These are phyloP conservation scores for Kodamaea kakaduensis DNA, from an alignment of 805 yeast species.

Conservation along the genomic window DNA sequence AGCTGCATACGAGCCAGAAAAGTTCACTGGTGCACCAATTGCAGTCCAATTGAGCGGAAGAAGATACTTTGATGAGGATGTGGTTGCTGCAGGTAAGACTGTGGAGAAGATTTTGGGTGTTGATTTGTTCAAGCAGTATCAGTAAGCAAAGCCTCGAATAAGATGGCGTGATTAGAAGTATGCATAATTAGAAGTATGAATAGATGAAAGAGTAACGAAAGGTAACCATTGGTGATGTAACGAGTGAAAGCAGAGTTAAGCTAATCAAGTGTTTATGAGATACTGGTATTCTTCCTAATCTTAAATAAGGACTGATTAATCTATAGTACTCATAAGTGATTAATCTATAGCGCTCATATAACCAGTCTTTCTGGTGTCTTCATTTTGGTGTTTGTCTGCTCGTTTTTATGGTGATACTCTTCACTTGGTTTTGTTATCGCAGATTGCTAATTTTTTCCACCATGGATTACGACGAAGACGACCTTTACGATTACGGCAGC, in stretches of 20 bases:
- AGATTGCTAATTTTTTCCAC: not conserved
- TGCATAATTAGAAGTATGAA: too few species aligned
- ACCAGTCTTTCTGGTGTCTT: too few species aligned
- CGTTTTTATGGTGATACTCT: too few species aligned
- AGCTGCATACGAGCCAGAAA: constrained; percentile 43
- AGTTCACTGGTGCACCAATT: constrained; percentile 51
- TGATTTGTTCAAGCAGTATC: constrained; percentile 22
- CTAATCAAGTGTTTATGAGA: not conserved
- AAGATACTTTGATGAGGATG: constrained; percentile 56
- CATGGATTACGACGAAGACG: constrained; percentile 21
- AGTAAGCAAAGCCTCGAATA: too few species aligned
- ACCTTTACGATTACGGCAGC: constrained; percentile 23
- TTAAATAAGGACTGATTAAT: constrained; percentile 1
- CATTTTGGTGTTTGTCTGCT: too few species aligned
- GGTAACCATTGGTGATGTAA: not conserved
- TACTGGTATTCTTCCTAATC: not conserved
- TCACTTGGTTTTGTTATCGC: too few species aligned
- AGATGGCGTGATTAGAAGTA: not conserved
- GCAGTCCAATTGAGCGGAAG: constrained; percentile 51
- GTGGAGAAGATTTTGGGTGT: constrained; percentile 33
- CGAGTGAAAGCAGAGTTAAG: too few species aligned
- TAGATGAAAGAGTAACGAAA: not conserved
- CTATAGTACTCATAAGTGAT: too few species aligned
- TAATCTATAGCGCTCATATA: too few species aligned
- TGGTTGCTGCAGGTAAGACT: constrained; percentile 45